Percentiles rank a stretch among this genome's conserved stretches.
Evolutionary conservation across 768 basidiomycete genomes (phyloP).

Genomic region (Tulasnella sp.): DNA sequence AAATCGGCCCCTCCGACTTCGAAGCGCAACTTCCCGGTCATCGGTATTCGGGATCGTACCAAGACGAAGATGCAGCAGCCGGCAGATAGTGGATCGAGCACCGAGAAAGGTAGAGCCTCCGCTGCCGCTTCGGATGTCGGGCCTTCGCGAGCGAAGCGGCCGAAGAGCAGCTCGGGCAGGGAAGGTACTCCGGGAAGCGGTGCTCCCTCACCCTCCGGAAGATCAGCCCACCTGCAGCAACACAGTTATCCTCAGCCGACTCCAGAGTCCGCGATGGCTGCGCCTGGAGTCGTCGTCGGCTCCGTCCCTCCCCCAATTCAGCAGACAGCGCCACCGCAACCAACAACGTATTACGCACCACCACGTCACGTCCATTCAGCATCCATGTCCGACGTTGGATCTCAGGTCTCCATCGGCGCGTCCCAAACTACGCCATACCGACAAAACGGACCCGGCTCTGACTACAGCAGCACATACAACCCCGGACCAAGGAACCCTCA

Average conservation of each 20-base stretch:
- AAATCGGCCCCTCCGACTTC: background rate
- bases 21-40: background rate
- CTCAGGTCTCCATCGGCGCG: background rate
- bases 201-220: background rate
- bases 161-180: background rate
- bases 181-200: background rate
- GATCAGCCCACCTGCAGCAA: background rate
- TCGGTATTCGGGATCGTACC: constrained; percentile 20
- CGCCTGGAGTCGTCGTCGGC: background rate
- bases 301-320: constrained; percentile 2
- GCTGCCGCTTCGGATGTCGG: background rate
- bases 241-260: background rate
- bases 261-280: background rate
- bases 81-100: background rate
- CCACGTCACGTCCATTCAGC: background rate
- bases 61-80: background rate
- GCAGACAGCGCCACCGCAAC: background rate
- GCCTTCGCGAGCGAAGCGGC: background rate
- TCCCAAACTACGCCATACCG: background rate
- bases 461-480: background rate
- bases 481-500: background rate
- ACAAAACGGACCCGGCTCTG: background rate
- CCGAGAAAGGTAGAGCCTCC: background rate
- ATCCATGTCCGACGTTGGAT: background rate
- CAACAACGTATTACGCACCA: constrained; percentile 11